Base-by-base conservation (phyloP, 768 basidiomycete species). In the Calocybe gangraenosa region DNA sequence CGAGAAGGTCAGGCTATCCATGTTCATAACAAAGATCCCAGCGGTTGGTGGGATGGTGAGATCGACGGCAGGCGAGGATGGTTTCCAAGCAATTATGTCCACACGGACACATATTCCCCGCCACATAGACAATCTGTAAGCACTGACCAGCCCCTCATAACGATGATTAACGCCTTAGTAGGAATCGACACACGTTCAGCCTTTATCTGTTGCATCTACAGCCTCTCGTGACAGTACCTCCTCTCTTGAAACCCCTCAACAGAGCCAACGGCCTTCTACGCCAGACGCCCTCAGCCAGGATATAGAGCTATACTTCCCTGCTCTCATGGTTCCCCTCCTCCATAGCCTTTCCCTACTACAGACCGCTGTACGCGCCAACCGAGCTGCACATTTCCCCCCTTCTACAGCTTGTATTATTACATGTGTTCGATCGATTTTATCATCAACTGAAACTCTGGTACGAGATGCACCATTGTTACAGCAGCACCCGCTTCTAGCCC, bases 11-110 rank as follows among this genome's bases (percentile, higher is more conserved):
- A 97, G 59, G 76, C 94, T 43, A 92, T 98, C 45, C 84, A 84
- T 48, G 92, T 97, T n/a, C 70, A 87, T 38, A 92, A 91, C 57
- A 77, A 83, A 52, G 92, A 97, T 66, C 49, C 73, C 2, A 89
- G 84, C 55, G 96, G 96, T 0, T 98, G 96, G 96, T 98, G 95
- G 95, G 94, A 99, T 59, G 96, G 96, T 8, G 92, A 98, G 65
- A 63, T 95, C 14, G 87, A 92, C 28, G 87, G 83, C 2, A 69
- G 83, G 49, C 71, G 94, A 56, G 96, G 96, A 10, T 99, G 96
- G 96, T 98, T 98, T 65, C 96, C 96, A 15, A 93, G 91, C 58
- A 99, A 98, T 66, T 98, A 96, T 67, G 88, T 91, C 52, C 84
- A 82, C 53, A 68, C 76, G 13, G 82, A 85, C 52, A 69, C 76